Evolutionary conservation across 441 rosid species (phyloP).

Genomic region (Pelargonium myrrhifolium): DNA sequence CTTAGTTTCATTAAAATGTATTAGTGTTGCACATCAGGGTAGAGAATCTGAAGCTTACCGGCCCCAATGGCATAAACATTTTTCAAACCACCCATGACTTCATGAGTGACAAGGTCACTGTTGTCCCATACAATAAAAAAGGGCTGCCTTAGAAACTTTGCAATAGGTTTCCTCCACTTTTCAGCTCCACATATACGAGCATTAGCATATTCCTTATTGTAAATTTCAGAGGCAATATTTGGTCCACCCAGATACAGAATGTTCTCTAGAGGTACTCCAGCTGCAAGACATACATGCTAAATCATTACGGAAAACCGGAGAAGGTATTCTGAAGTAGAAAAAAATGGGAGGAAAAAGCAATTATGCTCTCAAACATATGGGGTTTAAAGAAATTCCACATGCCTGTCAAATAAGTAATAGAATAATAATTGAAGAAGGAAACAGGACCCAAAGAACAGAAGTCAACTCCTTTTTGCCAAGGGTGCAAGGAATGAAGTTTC

Average conservation of each 20-base stretch:
- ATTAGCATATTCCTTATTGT: constrained; percentile 89
- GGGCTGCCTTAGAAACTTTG: constrained; percentile 81
- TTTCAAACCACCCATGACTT: constrained; percentile 88
- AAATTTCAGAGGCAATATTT: constrained; percentile 89
- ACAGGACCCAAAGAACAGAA: no score
- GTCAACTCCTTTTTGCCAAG: no score
- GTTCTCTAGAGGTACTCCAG: constrained; percentile 69
- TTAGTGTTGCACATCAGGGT: no score
- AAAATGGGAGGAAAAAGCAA: no score
- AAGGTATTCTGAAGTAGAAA: background rate
- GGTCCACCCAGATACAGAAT: constrained; percentile 96
- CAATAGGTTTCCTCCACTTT: constrained; percentile 87
- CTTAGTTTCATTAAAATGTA: no score
- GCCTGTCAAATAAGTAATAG: no score
- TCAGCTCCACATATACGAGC: constrained; percentile 94
- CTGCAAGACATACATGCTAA: constrained; percentile 31
- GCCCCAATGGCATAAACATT: constrained; percentile 99
- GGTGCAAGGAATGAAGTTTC: no score
- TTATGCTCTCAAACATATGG: no score
- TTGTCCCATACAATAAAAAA: constrained; percentile 96
- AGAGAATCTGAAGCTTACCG: constrained; percentile 44
- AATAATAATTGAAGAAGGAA: no score
- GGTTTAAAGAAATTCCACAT: no score
- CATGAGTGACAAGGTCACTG: constrained; percentile 68
- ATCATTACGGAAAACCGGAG: background rate